These are phyloP conservation scores for Sugiyamaella valdiviana DNA, from an alignment of 805 yeast genomes.

Conservation along the genomic window DNA sequence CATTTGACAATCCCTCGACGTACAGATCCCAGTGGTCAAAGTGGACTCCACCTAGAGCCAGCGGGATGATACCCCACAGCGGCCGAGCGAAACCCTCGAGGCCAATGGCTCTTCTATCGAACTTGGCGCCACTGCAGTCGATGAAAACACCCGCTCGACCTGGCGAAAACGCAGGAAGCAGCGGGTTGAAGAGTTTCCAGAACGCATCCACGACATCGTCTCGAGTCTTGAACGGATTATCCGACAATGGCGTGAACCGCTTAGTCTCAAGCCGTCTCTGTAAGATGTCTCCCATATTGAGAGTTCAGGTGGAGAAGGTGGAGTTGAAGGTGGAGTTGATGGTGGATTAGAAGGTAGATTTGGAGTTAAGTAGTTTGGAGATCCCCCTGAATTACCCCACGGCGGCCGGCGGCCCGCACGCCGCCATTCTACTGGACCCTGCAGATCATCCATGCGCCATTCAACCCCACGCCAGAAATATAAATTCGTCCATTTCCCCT, in stretches of 20 bases:
- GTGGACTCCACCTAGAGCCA: conserved; percentile 21
- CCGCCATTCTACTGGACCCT: no score
- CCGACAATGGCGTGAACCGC: conserved; percentile 12
- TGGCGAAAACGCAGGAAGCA: conserved; percentile 15
- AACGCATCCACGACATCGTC: conserved; percentile 15
- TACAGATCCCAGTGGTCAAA: conserved; percentile 26
- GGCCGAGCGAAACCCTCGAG: conserved; percentile 31
- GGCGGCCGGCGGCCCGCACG: no score
- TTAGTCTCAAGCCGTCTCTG: background rate
- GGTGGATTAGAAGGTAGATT: no score
- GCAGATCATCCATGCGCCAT: no score
- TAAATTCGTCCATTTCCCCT: no score
- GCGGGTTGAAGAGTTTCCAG: conserved; percentile 14
- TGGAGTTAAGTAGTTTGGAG: no score
- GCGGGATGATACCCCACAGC: conserved; percentile 31
- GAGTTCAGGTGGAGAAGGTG: background rate
- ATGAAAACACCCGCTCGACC: conserved; percentile 18
- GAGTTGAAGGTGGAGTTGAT: no score
- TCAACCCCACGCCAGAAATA: no score
- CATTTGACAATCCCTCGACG: conserved; percentile 26
- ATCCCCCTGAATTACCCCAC: no score
- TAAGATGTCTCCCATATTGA: background rate
- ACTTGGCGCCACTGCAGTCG: conserved; percentile 25
- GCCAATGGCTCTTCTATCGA: conserved; percentile 24
- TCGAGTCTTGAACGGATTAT: conserved; percentile 12